Base-by-base conservation (phyloP, 495 filamentous ascomycete species). In the Lasiosphaeris hirsuta region DNA sequence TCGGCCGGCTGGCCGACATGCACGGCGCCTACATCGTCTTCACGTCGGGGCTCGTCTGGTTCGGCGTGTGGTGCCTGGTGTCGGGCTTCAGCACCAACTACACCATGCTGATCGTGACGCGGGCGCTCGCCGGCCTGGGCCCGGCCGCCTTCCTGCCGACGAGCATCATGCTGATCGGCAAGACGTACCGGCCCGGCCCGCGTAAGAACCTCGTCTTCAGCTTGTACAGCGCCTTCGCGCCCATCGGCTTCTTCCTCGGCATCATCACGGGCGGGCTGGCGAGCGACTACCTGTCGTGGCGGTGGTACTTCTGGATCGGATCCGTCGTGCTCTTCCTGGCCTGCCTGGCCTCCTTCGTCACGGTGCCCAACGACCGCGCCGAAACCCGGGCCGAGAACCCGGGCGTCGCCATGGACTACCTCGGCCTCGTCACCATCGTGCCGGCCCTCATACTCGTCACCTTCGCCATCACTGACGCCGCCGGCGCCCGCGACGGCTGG, bases 131-230 rank as follows among this genome's bases (percentile, higher is more conserved):
- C 65, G 92, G 92, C 5, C 71, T 96, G 1, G 92, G 88, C 0
- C 80, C 89, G 0, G 87, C 89, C 13, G 89, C 90, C 0, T 90
- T 89, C 47, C 72, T 94, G 17, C 90, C 90, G 3, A 84, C 87
- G 3, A 82, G 88, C 10, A 78, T 96, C 10, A 89, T 90, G 79
- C 80, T 96, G 11, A 71, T 96, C 10, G 90, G 90, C 2, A 88
- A 84, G 63, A 83, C 83, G 2, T 96, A 96, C 64, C 80, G 91
- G 7, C 91, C 91, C 0, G 91, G 90, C 0, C 90, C 89, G 7
- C 76, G 91, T 10, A 96, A 96, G 73, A 96, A 96, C 63, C 60
- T 94, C 11, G 82, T 94, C 0, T 96, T 95, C 67, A 84, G 84
- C 42, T 69, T 94, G 0, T 95, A 93, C 68, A 89, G 90, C 1